Evolutionary conservation across 768 basidiomycete genomes (phyloP), one percentile per base, ranked within the genome.

Genomic region (Kwoniella pini): DNA sequence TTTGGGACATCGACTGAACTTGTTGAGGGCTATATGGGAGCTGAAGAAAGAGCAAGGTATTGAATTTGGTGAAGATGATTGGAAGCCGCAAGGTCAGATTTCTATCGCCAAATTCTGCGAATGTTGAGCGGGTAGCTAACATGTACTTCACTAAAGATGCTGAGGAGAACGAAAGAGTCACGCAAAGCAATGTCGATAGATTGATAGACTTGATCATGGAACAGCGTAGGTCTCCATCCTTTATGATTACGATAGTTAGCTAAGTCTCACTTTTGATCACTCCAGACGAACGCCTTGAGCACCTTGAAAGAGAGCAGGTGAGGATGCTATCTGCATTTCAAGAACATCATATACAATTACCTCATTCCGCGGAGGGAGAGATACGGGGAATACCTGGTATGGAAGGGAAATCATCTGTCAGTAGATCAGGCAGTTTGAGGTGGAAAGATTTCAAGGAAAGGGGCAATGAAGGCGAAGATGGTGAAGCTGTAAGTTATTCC

Each of bases 11-110:
- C 83, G 96, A 56, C 80, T 99, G 33, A 83, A 89, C 43, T 91
- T 98, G 64, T 86, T 98, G 76, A 94, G 92, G 78, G 88, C 89
- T 48, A 86, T 97, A 58, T 98, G 96, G 80, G 85, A 86, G 54
- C 81, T 90, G 70, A 99, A 99, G 82, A 80, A 93, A 52, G 85
- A 86, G 1, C 84, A 94, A 72, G 86, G 86, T 63, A 82, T 99
- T 19, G 64, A 69, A 22, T 30, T 76, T 9, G 72, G 66, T 24
- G 68, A 71, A 46, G 74, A 76, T 22, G 74, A 76, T 33, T 76
- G 74, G 74, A 63, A 57, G 38, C 74, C 74, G 22, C 61, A 62
- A 61, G 69, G 72, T 74, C 46, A 43, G 67, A 62, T 15, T 36
- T 31, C 28, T 24, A 24, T 46, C 42, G 44, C 38, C 30, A 49